A percentile compares a stretch with the other conserved stretches of the same genome.
phyloP scores from a whole-genome alignment of 805 yeast species.

The Candida namnaoensis region DNA sequence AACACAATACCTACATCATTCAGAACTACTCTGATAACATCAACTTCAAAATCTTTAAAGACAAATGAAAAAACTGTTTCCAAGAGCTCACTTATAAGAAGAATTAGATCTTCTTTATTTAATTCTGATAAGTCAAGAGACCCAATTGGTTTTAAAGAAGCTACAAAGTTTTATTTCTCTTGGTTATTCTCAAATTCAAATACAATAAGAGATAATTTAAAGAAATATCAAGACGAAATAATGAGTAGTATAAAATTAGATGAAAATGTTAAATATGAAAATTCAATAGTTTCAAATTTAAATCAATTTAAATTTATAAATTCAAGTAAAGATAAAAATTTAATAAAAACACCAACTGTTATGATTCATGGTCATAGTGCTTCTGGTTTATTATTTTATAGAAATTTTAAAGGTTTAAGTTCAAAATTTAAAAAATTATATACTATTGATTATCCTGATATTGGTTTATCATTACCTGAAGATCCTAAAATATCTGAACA shows the following conservation, averaged over 20 bases:
- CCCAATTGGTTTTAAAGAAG: conserved; percentile 4
- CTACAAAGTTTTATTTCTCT: conserved; percentile 6
- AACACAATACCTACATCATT: too few species aligned
- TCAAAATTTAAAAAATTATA: conserved; percentile 45
- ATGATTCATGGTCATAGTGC: conserved; percentile 93
- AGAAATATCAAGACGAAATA: conserved; percentile 11
- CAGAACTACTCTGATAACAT: too few species aligned
- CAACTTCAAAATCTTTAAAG: too few species aligned
- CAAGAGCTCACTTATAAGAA: too few species aligned
- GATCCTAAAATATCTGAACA: not conserved
- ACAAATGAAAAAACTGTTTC: too few species aligned
- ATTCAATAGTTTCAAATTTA: conserved; percentile 9
- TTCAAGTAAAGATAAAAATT: conserved; percentile 3
- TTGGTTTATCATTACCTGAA: conserved; percentile 51
- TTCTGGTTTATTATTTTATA: conserved; percentile 71
- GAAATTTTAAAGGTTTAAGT: conserved; percentile 51
- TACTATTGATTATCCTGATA: conserved; percentile 65
- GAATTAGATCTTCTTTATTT: too few species aligned
- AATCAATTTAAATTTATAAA: conserved; percentile 19
- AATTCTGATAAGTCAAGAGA: too few species aligned
- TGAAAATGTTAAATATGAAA: conserved; percentile 1
- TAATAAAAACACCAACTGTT: conserved; percentile 29
- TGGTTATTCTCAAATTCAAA: conserved; percentile 10
- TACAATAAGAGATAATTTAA: conserved; percentile 1
- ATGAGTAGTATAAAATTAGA: conserved; percentile 7